Evolutionary conservation across 352 stramenopile genomes (phyloP).

Genomic region (Phytophthora pini): DNA sequence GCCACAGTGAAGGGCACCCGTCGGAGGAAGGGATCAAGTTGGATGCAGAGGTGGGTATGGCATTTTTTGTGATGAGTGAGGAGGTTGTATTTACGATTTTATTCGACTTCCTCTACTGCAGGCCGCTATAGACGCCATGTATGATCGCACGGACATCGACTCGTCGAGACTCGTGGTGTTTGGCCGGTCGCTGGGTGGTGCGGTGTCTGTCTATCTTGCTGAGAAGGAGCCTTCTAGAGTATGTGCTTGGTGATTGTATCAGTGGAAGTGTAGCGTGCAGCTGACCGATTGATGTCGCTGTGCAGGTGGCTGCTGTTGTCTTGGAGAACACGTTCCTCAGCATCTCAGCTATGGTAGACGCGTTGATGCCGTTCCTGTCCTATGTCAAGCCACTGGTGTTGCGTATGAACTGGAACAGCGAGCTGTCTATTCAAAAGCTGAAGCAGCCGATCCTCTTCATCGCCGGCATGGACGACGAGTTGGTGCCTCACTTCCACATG

Average conservation of each 20-base stretch:
- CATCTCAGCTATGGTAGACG: constrained; percentile 94
- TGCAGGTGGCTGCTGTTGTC: constrained; percentile 88
- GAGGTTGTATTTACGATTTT: not conserved
- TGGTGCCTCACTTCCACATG: constrained; percentile 94
- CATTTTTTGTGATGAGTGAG: no score
- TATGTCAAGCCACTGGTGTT: constrained; percentile 92
- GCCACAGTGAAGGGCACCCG: constrained; percentile 88
- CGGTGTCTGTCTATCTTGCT: constrained; percentile 92
- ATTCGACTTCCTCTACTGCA: constrained; percentile 13
- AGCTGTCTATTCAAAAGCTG: constrained; percentile 62
- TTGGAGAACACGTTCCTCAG: constrained; percentile 96
- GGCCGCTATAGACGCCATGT: constrained; percentile 84
- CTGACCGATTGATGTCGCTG: constrained; percentile 5
- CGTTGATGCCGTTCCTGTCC: constrained; percentile 91
- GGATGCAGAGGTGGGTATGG: constrained; percentile 80
- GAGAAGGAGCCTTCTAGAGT: constrained; percentile 75
- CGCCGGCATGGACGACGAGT: constrained; percentile 88
- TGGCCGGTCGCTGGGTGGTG: constrained; percentile 91
- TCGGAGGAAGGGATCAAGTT: constrained; percentile 92
- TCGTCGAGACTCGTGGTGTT: constrained; percentile 91
- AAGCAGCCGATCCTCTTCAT: constrained; percentile 92
- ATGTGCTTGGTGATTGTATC: not conserved
- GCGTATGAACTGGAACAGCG: constrained; percentile 92
- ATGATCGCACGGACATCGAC: constrained; percentile 84
- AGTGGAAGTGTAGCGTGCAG: not conserved